A percentile compares a stretch with the other conserved stretches of the same genome.
phyloP scores from a whole-genome alignment of 352 stramenopile genomes.

The Phytophthora podocarpi region DNA sequence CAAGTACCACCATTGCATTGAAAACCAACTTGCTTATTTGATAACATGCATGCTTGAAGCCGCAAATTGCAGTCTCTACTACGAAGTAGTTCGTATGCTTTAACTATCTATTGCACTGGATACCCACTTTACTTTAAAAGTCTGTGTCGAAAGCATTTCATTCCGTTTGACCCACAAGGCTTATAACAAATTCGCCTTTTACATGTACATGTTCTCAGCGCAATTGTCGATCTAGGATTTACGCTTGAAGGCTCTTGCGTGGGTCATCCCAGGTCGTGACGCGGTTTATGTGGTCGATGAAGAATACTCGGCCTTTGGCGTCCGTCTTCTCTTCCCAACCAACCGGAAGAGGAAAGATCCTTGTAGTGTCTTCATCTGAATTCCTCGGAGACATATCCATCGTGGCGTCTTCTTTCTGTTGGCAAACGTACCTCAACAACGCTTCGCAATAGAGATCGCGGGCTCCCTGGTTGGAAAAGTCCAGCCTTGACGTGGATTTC shows the following conservation, averaged over 20 bases:
- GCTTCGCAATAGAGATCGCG: conserved; percentile 73
- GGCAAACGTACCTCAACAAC: conserved; percentile 71
- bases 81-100: no score
- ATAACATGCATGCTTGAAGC: conserved; percentile 13
- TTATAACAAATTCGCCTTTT: no score
- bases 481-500: conserved; percentile 38
- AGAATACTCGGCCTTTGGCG: conserved; percentile 70
- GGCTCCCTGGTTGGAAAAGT: conserved; percentile 57
- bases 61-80: no score
- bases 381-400: conserved; percentile 2
- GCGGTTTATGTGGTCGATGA: conserved; percentile 78
- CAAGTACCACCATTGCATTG: conserved; percentile 7
- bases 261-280: conserved; percentile 77
- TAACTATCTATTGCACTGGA: no score
- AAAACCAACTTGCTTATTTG: not conserved
- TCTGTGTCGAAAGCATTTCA: no score
- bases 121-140: no score
- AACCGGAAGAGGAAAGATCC: conserved; percentile 38
- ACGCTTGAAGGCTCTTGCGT: conserved; percentile 23
- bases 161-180: no score
- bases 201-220: no score
- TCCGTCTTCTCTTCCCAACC: conserved; percentile 80
- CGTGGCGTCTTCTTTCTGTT: conserved; percentile 61
- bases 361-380: not conserved
- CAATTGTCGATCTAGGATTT: no score